phyloP scores from a whole-genome alignment of 306 rosid genomes.

The Prunus davidiana region DNA sequence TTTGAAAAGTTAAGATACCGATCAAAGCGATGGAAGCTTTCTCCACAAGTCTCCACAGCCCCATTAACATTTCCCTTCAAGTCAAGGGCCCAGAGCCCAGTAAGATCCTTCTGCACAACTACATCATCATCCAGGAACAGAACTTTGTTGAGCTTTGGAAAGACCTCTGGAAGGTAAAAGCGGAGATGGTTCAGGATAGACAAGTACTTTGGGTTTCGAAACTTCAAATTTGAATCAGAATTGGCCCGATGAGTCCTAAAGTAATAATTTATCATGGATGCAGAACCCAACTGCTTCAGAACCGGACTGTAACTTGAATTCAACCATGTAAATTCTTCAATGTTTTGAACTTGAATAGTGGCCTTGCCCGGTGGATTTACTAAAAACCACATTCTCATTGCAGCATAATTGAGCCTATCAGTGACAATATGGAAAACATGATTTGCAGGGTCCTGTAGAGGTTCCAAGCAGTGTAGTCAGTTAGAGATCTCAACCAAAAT shows the following conservation, averaged over 20 bases:
- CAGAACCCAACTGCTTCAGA: conserved; percentile 85
- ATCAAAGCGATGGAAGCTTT: conserved; percentile 92
- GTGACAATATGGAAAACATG: conserved; percentile 94
- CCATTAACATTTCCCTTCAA: conserved; percentile 93
- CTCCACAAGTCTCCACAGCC: conserved; percentile 98
- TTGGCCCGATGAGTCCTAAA: conserved; percentile 75
- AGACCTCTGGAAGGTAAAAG: conserved; percentile 93
- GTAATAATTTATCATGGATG: conserved; percentile 85
- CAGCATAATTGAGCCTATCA: conserved; percentile 90
- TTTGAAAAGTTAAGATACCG: conserved; percentile 93
- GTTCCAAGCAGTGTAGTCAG: conserved; percentile 15
- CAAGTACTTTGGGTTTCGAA: conserved; percentile 87
- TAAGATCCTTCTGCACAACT: conserved; percentile 91
- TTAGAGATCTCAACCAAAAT: conserved; percentile 22
- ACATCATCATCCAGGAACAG: conserved; percentile 92
- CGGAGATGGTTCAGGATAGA: conserved; percentile 98
- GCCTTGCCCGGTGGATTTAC: conserved; percentile 81
- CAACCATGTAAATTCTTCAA: conserved; percentile 94
- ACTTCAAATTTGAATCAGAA: conserved; percentile 88
- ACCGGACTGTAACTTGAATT: conserved; percentile 97
- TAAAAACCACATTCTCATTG: conserved; percentile 99
- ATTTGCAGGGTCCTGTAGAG: conserved; percentile 69
- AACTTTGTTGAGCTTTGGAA: conserved; percentile 88
- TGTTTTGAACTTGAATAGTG: conserved; percentile 78
- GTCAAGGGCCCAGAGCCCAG: conserved; percentile 79